phyloP scores from a whole-genome alignment of 192 early-diverging fungal genomes.

The Chytriomyces sp. region DNA sequence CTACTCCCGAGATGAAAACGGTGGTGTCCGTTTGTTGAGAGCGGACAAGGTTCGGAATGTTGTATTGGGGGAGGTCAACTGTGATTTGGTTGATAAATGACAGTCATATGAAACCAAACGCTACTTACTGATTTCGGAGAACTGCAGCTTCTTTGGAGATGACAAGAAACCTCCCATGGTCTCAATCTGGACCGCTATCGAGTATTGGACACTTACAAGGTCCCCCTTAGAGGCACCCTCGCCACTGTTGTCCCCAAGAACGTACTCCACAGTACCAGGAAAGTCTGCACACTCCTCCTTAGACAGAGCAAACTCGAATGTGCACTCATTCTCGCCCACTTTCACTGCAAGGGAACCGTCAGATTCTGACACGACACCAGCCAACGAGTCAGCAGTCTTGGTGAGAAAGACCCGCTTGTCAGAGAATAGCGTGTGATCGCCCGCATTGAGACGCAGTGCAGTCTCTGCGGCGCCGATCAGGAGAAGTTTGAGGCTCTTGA shows the following conservation, averaged over 20 bases:
- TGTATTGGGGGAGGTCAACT: conserved; percentile 33
- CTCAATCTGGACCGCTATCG: conserved; percentile 16
- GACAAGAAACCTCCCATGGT: conserved; percentile 9
- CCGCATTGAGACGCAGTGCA: not conserved
- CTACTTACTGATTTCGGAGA: not conserved
- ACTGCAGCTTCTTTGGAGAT: not conserved
- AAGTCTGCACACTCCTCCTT: not conserved
- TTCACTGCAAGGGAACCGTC: not conserved
- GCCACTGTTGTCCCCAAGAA: not conserved
- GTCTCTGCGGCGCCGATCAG: not conserved
- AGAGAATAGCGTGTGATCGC: not conserved
- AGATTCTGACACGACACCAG: not conserved
- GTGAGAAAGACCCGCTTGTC: not conserved
- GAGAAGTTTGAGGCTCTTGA: conserved; percentile 24
- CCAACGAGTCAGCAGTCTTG: not conserved
- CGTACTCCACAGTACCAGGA: conserved; percentile 19
- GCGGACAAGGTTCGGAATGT: conserved; percentile 16
- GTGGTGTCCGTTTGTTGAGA: conserved; percentile 12
- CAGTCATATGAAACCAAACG: not conserved
- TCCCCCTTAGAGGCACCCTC: not conserved
- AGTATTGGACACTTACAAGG: conserved; percentile 3
- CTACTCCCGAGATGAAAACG: conserved; percentile 21
- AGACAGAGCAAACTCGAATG: conserved; percentile 17
- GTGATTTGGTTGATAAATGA: not conserved
- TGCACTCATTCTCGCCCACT: conserved; percentile 6